Evolutionary conservation across 2,329 filamentous ascomycete genomes (phyloP).

Genomic region (Xylariaceae sp.): DNA sequence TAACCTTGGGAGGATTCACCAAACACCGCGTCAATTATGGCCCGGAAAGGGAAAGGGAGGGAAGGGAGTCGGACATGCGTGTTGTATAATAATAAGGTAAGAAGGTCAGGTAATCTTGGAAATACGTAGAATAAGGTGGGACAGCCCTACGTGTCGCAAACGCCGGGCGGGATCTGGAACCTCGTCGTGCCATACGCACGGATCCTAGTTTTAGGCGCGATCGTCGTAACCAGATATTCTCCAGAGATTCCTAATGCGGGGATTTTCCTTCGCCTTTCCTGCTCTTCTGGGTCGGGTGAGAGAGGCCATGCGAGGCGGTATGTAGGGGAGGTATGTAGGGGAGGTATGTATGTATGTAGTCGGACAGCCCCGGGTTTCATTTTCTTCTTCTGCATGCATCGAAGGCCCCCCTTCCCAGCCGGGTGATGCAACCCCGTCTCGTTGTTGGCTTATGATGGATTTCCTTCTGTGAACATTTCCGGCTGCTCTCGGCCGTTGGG

Average conservation of each 20-base stretch:
- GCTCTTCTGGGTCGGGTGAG: not conserved
- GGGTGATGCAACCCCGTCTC: constrained; percentile 22
- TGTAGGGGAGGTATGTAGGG: no score
- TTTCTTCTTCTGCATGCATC: constrained; percentile 1
- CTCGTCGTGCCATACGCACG: not conserved
- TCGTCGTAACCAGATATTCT: not conserved
- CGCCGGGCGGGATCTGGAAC: constrained; percentile 28
- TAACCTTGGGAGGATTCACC: not conserved
- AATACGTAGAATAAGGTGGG: not conserved
- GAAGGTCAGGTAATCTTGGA: no score
- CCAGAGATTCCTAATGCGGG: not conserved
- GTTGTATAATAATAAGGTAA: no score
- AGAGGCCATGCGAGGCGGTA: constrained; percentile 5
- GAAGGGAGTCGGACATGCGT: no score
- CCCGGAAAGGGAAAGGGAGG: not conserved
- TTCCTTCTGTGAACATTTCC: constrained; percentile 1
- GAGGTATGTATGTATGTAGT: no score
- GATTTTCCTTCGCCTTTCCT: not conserved
- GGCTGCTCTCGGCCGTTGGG: constrained; percentile 1
- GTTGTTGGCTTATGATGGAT: constrained; percentile 8
- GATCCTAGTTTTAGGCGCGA: not conserved
- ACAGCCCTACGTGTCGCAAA: constrained; percentile 14
- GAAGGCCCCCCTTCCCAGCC: constrained; percentile 10
- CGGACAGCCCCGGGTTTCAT: constrained; percentile 19
- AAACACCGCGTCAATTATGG: not conserved